Percentiles rank a stretch among this genome's conserved stretches.
Conservation (phyloP, 169 alveolate species). For the Plasmodium berghei region DNA sequence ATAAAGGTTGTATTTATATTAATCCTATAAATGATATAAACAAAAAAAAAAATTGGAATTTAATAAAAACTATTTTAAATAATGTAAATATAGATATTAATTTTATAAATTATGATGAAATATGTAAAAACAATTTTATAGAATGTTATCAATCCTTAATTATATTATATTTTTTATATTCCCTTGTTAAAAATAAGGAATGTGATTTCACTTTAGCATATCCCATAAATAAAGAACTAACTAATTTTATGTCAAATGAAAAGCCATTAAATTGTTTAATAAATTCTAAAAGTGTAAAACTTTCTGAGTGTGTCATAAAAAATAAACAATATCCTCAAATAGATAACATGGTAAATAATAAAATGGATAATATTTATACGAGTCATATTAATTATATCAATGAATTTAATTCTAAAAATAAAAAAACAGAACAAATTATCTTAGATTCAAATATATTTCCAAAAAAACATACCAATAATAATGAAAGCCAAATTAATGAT, state of each 20-base stretch:
- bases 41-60: constrained; percentile 64
- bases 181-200: constrained; percentile 76
- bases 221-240: constrained; percentile 48
- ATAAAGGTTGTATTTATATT: background rate
- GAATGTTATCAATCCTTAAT: constrained; percentile 77
- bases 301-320: constrained; percentile 40
- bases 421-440: no score
- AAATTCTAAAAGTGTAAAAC: constrained; percentile 74
- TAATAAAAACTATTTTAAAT: constrained; percentile 50
- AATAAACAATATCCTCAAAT: constrained; percentile 2
- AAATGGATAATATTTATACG: background rate
- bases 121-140: constrained; percentile 26
- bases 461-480: no score
- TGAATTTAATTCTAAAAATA: no score
- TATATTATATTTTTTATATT: constrained; percentile 74
- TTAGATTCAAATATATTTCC: no score
- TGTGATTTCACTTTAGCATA: constrained; percentile 78
- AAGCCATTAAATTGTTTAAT: constrained; percentile 78
- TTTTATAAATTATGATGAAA: constrained; percentile 37
- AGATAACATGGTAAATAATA: background rate
- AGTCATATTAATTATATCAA: no score
- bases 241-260: constrained; percentile 79
- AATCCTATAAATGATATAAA: constrained; percentile 14
- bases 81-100: constrained; percentile 54
- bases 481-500: no score